Evolutionary conservation across 1,284 basidiomycete species (phyloP).

Genomic region (Heliocybe sulcata): DNA sequence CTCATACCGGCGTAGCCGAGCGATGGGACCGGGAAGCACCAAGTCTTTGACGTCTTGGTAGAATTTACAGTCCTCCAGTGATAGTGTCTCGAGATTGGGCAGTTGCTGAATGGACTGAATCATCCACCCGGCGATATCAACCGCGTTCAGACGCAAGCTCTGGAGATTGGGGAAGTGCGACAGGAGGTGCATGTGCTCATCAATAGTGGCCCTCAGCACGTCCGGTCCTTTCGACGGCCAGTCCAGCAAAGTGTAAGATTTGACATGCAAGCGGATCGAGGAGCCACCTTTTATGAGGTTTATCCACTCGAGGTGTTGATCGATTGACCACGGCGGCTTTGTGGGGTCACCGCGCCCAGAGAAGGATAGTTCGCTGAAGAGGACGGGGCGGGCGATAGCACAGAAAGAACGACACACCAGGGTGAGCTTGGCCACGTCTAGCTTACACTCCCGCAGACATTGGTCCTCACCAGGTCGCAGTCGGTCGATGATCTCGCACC

Average conservation of each 20-base stretch:
- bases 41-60: not conserved
- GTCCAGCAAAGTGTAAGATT: not conserved
- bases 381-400: not conserved
- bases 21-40: not conserved
- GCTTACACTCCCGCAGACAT: not conserved
- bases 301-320: not conserved
- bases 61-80: not conserved
- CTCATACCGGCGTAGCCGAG: not conserved
- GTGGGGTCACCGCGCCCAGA: not conserved
- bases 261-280: not conserved
- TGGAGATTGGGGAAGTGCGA: not conserved
- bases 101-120: not conserved
- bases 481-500: not conserved
- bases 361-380: not conserved
- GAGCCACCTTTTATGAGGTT: not conserved
- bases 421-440: not conserved
- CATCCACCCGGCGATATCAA: not conserved
- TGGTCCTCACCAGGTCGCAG: not conserved
- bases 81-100: not conserved
- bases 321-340: not conserved
- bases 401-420: not conserved
- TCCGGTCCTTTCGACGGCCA: not conserved
- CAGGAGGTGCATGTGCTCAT: not conserved
- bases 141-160: not conserved
- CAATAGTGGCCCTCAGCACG: not conserved